A percentile compares a stretch with the other conserved stretches of the same genome.
phyloP scores from a whole-genome alignment of 2,329 filamentous ascomycete genomes.

The Clonostachys solani region DNA sequence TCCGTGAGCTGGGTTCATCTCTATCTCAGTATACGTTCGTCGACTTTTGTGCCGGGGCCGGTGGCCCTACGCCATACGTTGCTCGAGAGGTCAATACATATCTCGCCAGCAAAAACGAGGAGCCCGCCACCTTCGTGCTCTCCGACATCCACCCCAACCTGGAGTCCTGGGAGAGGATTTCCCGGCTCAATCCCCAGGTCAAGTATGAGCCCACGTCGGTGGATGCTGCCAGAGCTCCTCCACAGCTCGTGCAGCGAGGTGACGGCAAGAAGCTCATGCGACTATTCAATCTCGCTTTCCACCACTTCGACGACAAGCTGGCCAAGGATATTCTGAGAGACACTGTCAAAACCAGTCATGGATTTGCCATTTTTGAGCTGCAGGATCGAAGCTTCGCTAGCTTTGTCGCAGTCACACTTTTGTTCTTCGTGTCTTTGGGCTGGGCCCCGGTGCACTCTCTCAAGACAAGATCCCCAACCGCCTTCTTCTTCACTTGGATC shows the following conservation, averaged over 20 bases:
- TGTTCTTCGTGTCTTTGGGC: constrained; percentile 47
- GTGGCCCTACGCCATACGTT: constrained; percentile 64
- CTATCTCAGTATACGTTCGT: constrained; percentile 58
- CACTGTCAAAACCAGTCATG: constrained; percentile 60
- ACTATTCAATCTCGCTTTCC: constrained; percentile 71
- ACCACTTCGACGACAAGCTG: constrained; percentile 67
- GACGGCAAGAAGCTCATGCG: constrained; percentile 54
- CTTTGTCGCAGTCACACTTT: constrained; percentile 45
- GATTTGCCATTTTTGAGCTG: constrained; percentile 71
- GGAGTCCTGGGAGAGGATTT: constrained; percentile 51
- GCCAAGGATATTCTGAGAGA: constrained; percentile 59
- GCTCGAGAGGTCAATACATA: constrained; percentile 53
- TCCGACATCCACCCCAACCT: constrained; percentile 64
- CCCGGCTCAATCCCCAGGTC: constrained; percentile 48
- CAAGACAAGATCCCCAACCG: constrained; percentile 45
- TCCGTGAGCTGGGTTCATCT: constrained; percentile 38
- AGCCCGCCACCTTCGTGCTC: constrained; percentile 52
- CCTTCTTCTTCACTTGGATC: constrained; percentile 62
- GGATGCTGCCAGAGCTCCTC: constrained; percentile 60
- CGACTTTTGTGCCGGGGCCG: constrained; percentile 73
- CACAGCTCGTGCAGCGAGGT: constrained; percentile 32
- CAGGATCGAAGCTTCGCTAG: constrained; percentile 58
- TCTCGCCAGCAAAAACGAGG: constrained; percentile 13
- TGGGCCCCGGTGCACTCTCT: constrained; percentile 48
- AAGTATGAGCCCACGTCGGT: constrained; percentile 56